Evolutionary conservation across 176 grass and related monocot species (phyloP).

Genomic region (Carex cristatella): DNA sequence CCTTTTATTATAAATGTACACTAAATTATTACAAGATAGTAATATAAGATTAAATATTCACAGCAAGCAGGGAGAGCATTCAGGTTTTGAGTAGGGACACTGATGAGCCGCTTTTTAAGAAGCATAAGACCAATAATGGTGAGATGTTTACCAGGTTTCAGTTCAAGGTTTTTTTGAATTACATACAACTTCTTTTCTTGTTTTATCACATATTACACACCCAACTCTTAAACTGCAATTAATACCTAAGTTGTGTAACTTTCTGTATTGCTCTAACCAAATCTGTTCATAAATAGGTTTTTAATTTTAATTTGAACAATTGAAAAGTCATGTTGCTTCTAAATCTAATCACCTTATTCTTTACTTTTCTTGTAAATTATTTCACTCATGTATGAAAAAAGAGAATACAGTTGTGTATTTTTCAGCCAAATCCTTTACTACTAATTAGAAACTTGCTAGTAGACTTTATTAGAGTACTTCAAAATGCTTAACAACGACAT

Average conservation of each 20-base stretch:
- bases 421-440: no score
- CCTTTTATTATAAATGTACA: neutral
- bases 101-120: slow-evolving; percentile 37
- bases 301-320: neutral
- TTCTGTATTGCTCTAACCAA: neutral
- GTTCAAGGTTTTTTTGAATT: neutral
- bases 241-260: neutral
- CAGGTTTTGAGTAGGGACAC: slow-evolving; percentile 30
- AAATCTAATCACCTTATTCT: neutral
- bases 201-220: no score
- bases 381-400: no score
- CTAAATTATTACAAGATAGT: slow-evolving; percentile 9
- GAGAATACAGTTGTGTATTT: no score
- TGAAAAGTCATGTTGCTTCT: no score
- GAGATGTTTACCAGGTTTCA: slow-evolving; percentile 39
- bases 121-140: slow-evolving; percentile 65
- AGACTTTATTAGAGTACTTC: no score
- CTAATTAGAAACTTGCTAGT: no score
- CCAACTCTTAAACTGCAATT: neutral
- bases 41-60: slow-evolving; percentile 71
- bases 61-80: slow-evolving; percentile 81
- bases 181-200: no score
- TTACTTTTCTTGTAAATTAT: neutral
- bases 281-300: neutral
- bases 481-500: neutral